Percentiles rank a stretch among this genome's conserved stretches.
These are phyloP conservation scores for Coprinellus aureogranulatus DNA, from an alignment of 768 basidiomycete species.

Conservation along the genomic window DNA sequence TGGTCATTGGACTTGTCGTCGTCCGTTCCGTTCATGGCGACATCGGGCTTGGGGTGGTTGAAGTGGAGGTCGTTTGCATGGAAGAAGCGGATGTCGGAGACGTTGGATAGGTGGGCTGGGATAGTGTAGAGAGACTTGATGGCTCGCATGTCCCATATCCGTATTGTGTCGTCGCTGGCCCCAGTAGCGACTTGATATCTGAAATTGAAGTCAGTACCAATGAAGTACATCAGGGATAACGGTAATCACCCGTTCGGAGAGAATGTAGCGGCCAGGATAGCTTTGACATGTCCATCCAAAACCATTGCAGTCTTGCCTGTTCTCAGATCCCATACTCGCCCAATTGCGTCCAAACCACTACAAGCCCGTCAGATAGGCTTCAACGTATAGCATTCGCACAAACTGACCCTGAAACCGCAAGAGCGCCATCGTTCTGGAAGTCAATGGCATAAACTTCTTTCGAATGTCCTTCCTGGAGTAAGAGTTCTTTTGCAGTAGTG, in stretches of 20 bases:
- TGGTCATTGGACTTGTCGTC: slow-evolving; percentile 30
- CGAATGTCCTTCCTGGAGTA: slow-evolving; percentile 95
- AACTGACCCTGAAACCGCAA: slow-evolving; percentile 88
- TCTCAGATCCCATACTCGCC: slow-evolving; percentile 94
- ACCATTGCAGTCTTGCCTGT: slow-evolving; percentile 98
- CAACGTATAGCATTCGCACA: background rate
- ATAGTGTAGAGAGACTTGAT: slow-evolving; percentile 93
- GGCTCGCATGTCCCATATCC: slow-evolving; percentile 97
- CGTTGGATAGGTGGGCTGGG: slow-evolving; percentile 92
- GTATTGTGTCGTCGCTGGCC: slow-evolving; percentile 94
- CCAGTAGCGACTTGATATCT: slow-evolving; percentile 98
- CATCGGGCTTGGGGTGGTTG: slow-evolving; percentile 38
- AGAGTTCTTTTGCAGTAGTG: slow-evolving; percentile 70
- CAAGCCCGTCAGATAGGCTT: background rate
- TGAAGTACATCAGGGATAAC: no score
- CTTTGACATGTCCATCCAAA: slow-evolving; percentile 92
- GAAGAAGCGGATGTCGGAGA: slow-evolving; percentile 96
- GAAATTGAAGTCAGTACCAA: slow-evolving; percentile 12
- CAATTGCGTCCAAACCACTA: slow-evolving; percentile 95
- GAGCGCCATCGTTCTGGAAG: slow-evolving; percentile 91
- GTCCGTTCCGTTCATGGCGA: slow-evolving; percentile 49
- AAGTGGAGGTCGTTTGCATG: slow-evolving; percentile 56
- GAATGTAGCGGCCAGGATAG: slow-evolving; percentile 87
- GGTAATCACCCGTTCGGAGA: slow-evolving; percentile 99
- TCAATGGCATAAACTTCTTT: slow-evolving; percentile 96